Percentiles rank a stretch among this genome's conserved stretches.
Evolutionary conservation across 345 rosid species (phyloP).

Genomic region (Salix suchowensis): DNA sequence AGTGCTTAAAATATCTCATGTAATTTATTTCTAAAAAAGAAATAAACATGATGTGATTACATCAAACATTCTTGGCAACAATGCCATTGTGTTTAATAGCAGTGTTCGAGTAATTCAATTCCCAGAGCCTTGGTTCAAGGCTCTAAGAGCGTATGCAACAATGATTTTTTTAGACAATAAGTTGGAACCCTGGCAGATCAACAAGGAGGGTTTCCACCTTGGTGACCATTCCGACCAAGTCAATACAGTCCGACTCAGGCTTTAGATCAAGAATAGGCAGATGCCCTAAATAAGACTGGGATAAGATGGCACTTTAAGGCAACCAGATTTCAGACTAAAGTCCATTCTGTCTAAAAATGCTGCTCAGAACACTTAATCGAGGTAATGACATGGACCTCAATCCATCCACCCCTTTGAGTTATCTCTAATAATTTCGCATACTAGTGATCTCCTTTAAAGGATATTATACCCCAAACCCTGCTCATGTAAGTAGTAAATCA

Average conservation of each 20-base stretch:
- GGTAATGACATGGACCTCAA: not conserved
- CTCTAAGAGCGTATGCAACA: not conserved
- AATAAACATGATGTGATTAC: not conserved
- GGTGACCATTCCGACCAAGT: not conserved
- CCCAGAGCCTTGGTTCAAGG: not conserved
- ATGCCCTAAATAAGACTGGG: not conserved
- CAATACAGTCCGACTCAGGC: not conserved
- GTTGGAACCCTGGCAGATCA: not conserved
- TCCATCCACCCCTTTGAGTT: not conserved
- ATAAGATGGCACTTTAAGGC: not conserved
- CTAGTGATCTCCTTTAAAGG: not conserved
- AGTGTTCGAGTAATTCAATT: not conserved
- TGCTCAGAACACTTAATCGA: not conserved
- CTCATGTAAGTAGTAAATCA: not conserved
- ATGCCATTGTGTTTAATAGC: not conserved
- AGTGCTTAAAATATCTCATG: not conserved
- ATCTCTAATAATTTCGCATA: not conserved
- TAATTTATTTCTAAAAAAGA: not conserved
- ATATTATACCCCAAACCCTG: not conserved
- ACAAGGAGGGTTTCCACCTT: not conserved
- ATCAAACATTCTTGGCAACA: not conserved
- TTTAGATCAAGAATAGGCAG: not conserved
- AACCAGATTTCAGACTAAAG: not conserved
- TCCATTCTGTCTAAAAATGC: not conserved
- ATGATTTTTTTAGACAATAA: not conserved